Percentiles rank a stretch among this genome's conserved stretches.
phyloP scores from a whole-genome alignment of 2,329 filamentous ascomycete genomes.

The Trichoderma atroviride region DNA sequence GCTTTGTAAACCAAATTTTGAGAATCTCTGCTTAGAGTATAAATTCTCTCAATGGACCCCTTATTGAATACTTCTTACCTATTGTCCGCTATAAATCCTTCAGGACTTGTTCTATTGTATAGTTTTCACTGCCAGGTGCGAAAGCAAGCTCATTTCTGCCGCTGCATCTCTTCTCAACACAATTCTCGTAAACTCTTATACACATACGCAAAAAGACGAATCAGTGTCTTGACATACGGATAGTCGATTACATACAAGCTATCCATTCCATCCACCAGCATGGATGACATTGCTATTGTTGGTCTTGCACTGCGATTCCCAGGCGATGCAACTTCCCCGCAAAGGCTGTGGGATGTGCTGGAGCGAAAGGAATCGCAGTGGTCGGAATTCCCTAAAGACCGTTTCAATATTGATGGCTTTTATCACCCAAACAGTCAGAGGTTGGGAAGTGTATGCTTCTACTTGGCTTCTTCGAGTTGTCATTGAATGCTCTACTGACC shows the following conservation, averaged over 20 bases:
- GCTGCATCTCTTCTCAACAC: neutral
- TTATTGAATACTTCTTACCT: neutral
- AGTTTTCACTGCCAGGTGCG: neutral
- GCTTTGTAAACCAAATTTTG: neutral
- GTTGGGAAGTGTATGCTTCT: constrained; percentile 49
- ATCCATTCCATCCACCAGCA: neutral
- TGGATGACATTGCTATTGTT: constrained; percentile 54
- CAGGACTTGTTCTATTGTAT: neutral
- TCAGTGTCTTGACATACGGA: neutral
- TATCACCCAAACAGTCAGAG: constrained; percentile 55
- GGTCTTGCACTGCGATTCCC: constrained; percentile 57
- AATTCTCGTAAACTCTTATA: neutral
- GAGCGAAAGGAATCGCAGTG: constrained; percentile 48
- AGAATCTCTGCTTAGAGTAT: neutral
- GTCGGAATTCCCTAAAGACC: constrained; percentile 51
- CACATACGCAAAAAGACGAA: neutral
- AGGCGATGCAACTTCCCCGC: constrained; percentile 49
- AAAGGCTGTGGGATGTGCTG: constrained; percentile 54
- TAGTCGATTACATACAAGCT: neutral
- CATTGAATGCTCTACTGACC: constrained; percentile 20
- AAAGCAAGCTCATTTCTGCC: neutral
- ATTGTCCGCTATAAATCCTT: neutral
- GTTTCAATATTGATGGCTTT: constrained; percentile 57
- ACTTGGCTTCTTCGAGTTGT: neutral
- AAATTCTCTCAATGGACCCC: neutral